phyloP scores from a whole-genome alignment of 1,139 yeast genomes.

The Candida gigantensis region DNA sequence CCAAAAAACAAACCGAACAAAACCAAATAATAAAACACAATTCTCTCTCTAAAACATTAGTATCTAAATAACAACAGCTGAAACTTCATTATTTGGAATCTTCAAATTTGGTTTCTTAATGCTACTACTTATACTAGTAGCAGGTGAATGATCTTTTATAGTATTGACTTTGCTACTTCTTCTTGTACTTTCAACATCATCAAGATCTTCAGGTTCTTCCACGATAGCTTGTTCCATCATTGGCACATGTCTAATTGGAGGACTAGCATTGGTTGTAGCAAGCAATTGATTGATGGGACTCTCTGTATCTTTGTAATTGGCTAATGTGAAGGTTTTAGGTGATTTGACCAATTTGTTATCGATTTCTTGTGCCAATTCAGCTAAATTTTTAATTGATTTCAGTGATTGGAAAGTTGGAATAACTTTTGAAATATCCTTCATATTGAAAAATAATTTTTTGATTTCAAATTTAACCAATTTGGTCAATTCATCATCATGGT shows the following conservation, averaged over 20 bases:
- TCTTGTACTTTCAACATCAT: slow-evolving; percentile 7
- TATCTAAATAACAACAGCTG: slow-evolving; percentile 1
- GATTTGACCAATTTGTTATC: slow-evolving; percentile 35
- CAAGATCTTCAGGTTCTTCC: slow-evolving; percentile 35
- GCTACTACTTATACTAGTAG: slow-evolving; percentile 5
- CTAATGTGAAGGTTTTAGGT: slow-evolving; percentile 45
- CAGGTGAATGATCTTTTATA: slow-evolving; percentile 4
- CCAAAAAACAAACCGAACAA: background rate
- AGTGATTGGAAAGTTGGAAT: slow-evolving; percentile 42
- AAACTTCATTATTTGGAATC: background rate
- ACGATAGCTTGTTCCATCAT: slow-evolving; percentile 26
- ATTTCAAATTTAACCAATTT: slow-evolving; percentile 40
- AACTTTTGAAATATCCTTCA: slow-evolving; percentile 38
- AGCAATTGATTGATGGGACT: slow-evolving; percentile 43
- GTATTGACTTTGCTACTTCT: slow-evolving; percentile 4
- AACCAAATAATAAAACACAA: background rate
- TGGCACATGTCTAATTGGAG: slow-evolving; percentile 5
- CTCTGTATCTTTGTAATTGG: slow-evolving; percentile 39
- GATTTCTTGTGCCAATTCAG: slow-evolving; percentile 19
- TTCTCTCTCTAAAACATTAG: background rate
- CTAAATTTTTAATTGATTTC: slow-evolving; percentile 33
- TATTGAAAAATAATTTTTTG: slow-evolving; percentile 34
- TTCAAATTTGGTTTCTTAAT: slow-evolving; percentile 9
- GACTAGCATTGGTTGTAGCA: slow-evolving; percentile 21
- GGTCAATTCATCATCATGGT: slow-evolving; percentile 35